phyloP scores from a whole-genome alignment of 192 early-diverging fungal species.

The Coemansia sp. region DNA sequence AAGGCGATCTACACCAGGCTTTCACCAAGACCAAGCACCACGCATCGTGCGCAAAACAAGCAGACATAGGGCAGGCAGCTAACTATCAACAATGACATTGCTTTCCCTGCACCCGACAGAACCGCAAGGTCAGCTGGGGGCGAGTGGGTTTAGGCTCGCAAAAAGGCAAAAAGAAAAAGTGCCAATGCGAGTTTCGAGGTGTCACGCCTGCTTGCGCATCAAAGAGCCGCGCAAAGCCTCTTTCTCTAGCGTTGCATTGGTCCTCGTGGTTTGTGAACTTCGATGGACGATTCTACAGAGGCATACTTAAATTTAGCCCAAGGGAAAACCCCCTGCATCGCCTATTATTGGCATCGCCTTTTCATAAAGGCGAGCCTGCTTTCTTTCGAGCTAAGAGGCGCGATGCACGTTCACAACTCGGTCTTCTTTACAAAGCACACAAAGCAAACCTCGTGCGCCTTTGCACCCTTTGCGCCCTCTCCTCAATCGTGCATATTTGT shows the following conservation, averaged over 20 bases:
- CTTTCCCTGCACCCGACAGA: background rate
- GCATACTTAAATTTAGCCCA: background rate
- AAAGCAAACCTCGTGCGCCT: conserved; percentile 1
- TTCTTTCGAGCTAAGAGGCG: background rate
- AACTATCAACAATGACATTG: too few relatives aligned
- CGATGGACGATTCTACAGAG: background rate
- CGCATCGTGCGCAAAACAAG: background rate
- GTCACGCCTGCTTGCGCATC: background rate
- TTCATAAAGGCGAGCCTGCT: background rate
- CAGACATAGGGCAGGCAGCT: background rate
- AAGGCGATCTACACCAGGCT: background rate
- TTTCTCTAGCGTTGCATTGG: background rate
- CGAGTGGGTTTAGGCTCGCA: background rate
- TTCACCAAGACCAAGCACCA: background rate
- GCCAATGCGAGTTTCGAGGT: background rate
- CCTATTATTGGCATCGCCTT: background rate
- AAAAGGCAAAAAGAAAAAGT: background rate
- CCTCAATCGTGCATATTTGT: background rate
- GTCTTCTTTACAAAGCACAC: background rate
- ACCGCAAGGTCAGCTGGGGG: background rate
- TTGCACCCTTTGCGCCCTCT: background rate
- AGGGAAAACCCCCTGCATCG: background rate
- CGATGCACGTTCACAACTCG: background rate
- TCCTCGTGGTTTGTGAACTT: background rate
- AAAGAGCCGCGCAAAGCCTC: background rate